These are phyloP conservation scores for Pterocarpus santalinus DNA, from an alignment of 306 rosid genomes.

Conservation along the genomic window DNA sequence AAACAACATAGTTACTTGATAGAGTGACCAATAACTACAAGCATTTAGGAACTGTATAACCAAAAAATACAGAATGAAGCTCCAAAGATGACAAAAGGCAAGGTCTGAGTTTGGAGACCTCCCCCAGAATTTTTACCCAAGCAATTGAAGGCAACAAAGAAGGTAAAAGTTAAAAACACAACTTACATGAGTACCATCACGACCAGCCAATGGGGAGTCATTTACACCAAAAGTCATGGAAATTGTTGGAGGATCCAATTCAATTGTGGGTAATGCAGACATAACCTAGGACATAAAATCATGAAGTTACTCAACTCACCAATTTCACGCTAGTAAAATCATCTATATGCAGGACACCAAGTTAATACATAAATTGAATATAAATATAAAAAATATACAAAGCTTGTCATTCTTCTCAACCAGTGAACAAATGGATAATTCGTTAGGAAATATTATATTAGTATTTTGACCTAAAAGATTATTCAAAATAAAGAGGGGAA, in stretches of 20 bases:
- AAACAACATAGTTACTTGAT: slow-evolving; percentile 41
- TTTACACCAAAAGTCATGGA: slow-evolving; percentile 99
- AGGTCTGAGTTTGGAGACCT: slow-evolving; percentile 26
- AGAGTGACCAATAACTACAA: slow-evolving; percentile 31
- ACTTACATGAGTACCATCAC: slow-evolving; percentile 96
- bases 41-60: too few relatives aligned
- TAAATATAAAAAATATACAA: slow-evolving; percentile 20
- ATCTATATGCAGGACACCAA: slow-evolving; percentile 6
- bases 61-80: slow-evolving; percentile 32
- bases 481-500: neutral
- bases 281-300: slow-evolving; percentile 60
- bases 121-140: neutral
- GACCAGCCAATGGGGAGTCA: slow-evolving; percentile 98
- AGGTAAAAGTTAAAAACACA: slow-evolving; percentile 48
- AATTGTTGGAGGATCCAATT: slow-evolving; percentile 97
- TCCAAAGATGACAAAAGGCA: slow-evolving; percentile 8
- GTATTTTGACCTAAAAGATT: neutral
- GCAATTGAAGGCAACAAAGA: slow-evolving; percentile 35
- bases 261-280: slow-evolving; percentile 87
- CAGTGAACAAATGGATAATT: slow-evolving; percentile 29
- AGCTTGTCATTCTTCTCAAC: slow-evolving; percentile 22
- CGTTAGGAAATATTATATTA: neutral
- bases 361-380: slow-evolving; percentile 24
- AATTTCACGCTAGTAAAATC: slow-evolving; percentile 19
- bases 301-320: slow-evolving; percentile 29